phyloP scores from a whole-genome alignment of 345 rosid species.

The Eucalyptus regnans region DNA sequence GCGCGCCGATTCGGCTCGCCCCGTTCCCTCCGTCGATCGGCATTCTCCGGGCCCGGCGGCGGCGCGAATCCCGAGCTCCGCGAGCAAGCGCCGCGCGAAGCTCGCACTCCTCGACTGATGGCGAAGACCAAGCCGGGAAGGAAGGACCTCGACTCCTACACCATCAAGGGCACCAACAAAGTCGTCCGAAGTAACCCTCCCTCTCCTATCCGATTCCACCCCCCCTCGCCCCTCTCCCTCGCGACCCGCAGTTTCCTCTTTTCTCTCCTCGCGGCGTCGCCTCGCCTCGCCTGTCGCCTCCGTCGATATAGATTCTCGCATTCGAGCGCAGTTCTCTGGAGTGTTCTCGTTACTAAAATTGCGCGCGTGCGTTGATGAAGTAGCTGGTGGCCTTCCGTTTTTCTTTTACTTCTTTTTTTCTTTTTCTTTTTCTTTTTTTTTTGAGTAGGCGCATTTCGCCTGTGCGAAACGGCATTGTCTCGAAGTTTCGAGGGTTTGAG shows the following conservation, averaged over 20 bases:
- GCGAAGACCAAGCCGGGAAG: conserved; percentile 5
- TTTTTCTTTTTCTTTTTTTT: no score
- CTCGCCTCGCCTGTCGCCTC: neutral
- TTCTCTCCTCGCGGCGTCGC: neutral
- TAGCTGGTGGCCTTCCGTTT: neutral
- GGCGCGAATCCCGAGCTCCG: neutral
- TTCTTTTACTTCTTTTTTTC: no score
- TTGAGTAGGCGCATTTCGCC: neutral
- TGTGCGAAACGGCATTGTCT: neutral
- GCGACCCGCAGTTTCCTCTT: neutral
- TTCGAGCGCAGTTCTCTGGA: neutral
- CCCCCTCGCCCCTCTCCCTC: neutral
- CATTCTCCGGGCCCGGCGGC: neutral
- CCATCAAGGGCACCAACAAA: conserved; percentile 9
- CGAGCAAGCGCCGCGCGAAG: neutral
- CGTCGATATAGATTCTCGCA: neutral
- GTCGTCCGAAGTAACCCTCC: neutral
- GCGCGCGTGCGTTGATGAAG: neutral
- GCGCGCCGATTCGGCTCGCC: neutral
- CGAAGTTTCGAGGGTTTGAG: neutral
- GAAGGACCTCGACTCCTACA: conserved; percentile 7
- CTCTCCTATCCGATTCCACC: neutral
- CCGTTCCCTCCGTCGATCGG: neutral
- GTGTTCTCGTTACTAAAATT: neutral
- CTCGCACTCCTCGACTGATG: neutral